Conservation (phyloP, 2,329 filamentous ascomycete species). For the Sporothrix variecibatus region DNA sequence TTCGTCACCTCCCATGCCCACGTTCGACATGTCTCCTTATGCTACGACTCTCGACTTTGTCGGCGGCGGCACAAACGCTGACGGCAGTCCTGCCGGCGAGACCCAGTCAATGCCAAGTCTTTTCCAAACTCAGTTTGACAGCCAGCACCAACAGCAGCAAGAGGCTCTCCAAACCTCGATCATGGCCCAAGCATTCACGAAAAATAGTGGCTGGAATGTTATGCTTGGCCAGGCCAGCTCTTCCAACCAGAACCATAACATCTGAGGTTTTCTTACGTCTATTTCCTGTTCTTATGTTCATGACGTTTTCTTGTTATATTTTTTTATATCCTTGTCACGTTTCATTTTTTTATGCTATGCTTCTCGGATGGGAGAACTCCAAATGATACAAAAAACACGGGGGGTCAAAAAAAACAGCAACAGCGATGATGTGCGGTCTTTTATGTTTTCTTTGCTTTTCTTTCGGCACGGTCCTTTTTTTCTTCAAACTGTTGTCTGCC, state of each 20-base stretch:
- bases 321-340: neutral
- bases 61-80: neutral
- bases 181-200: slow-evolving; percentile 14
- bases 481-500: no score
- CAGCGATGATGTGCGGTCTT: neutral
- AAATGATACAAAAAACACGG: slow-evolving; percentile 10
- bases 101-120: neutral
- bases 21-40: slow-evolving; percentile 14
- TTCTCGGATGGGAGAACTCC: neutral
- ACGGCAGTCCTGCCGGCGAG: neutral
- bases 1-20: slow-evolving; percentile 18
- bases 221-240: slow-evolving; percentile 14
- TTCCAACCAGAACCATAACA: neutral
- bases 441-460: neutral
- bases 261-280: neutral
- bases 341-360: neutral
- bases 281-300: neutral
- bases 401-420: neutral
- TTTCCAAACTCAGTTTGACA: slow-evolving; percentile 5
- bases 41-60: neutral
- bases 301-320: neutral
- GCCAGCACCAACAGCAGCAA: slow-evolving; percentile 1
- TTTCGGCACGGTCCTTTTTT: neutral
- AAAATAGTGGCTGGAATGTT: slow-evolving; percentile 22
- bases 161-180: neutral